Evolutionary conservation across 2,329 filamentous ascomycete species (phyloP).

Genomic region (Alternaria viburni): DNA sequence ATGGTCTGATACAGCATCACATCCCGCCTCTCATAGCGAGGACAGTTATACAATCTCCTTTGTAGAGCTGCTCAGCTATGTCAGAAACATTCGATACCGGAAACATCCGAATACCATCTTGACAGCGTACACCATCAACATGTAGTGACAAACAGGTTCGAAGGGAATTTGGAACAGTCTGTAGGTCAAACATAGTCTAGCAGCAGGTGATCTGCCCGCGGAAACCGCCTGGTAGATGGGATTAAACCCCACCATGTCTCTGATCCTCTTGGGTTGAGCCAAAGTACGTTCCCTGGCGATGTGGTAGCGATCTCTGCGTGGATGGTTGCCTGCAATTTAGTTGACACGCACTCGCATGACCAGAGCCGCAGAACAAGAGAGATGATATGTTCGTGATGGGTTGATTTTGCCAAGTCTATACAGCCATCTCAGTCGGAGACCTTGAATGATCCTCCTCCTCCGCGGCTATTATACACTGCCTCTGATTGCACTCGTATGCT

Average conservation of each 20-base stretch:
- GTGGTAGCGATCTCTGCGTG: neutral
- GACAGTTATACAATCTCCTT: neutral
- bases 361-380: neutral
- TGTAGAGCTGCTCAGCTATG: neutral
- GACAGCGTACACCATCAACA: neutral
- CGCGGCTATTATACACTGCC: constrained; percentile 48
- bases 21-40: neutral
- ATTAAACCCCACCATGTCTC: neutral
- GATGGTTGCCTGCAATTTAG: neutral
- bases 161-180: neutral
- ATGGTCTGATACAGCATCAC: neutral
- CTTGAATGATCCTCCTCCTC: constrained; percentile 16
- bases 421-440: constrained; percentile 31
- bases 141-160: neutral
- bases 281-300: neutral
- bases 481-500: constrained; percentile 26
- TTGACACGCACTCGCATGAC: neutral
- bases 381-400: constrained; percentile 7
- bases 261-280: neutral
- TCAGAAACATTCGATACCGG: neutral
- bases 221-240: neutral
- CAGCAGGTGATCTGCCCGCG: neutral
- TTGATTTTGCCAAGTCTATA: constrained; percentile 41
- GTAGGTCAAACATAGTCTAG: neutral
- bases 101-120: neutral